These are phyloP conservation scores for Pleurostoma richardsiae DNA, from an alignment of 2,329 filamentous ascomycete species.

Conservation along the genomic window DNA sequence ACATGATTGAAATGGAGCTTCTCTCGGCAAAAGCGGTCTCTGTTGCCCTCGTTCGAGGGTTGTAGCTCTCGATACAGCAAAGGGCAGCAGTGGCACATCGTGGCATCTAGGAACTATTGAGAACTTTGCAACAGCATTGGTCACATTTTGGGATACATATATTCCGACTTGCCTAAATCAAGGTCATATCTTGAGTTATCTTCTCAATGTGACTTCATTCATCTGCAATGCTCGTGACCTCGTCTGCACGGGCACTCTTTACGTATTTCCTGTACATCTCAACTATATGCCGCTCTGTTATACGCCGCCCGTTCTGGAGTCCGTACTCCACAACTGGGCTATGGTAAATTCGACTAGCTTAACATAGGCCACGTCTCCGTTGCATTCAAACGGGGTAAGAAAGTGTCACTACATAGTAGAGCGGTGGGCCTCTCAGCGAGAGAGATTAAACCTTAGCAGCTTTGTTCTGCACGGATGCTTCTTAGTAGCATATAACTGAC, in stretches of 20 bases:
- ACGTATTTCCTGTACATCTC: slow-evolving; percentile 3
- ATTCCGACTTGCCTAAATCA: slow-evolving; percentile 8
- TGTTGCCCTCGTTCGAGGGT: slow-evolving; percentile 6
- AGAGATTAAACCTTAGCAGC: no score
- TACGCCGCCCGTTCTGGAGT: no score
- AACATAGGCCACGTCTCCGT: no score
- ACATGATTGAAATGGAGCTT: slow-evolving; percentile 15
- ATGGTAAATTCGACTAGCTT: no score
- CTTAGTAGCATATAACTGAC: no score
- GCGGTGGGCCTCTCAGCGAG: no score
- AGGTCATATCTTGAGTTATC: slow-evolving; percentile 4
- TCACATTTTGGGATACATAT: slow-evolving; percentile 21
- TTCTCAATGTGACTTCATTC: slow-evolving; percentile 4
- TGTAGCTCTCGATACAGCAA: slow-evolving; percentile 12
- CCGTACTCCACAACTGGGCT: no score
- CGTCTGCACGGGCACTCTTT: slow-evolving; percentile 7
- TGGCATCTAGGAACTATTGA: slow-evolving; percentile 17
- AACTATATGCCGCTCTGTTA: slow-evolving; percentile 1
- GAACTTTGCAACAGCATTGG: slow-evolving; percentile 17
- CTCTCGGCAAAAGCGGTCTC: slow-evolving; percentile 1
- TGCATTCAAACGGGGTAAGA: no score
- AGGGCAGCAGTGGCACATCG: slow-evolving; percentile 25
- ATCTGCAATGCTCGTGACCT: slow-evolving; percentile 8
- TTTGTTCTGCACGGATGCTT: no score
- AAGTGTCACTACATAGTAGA: no score